Percentiles rank a stretch among this genome's conserved stretches.
These are phyloP conservation scores for Aspergillus fumigatus DNA, from an alignment of 2,329 filamentous ascomycete genomes.

Conservation along the genomic window DNA sequence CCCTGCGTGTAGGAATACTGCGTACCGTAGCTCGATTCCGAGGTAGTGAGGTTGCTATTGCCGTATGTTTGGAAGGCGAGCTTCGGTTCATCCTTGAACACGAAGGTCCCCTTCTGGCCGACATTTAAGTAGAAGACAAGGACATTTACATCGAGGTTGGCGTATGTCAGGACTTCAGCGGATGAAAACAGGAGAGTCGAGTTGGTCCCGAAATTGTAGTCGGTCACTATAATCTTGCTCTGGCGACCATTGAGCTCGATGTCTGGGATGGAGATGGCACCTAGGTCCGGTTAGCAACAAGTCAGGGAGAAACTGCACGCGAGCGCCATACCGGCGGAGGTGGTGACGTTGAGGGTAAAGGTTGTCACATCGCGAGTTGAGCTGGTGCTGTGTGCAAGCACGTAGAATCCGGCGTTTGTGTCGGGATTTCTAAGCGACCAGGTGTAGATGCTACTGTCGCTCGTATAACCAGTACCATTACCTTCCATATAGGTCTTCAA, in stretches of 20 bases:
- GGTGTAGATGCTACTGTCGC: slow-evolving; percentile 42
- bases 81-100: slow-evolving; percentile 38
- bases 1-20: slow-evolving; percentile 47
- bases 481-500: slow-evolving; percentile 52
- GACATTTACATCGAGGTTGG: slow-evolving; percentile 38
- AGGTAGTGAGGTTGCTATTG: slow-evolving; percentile 30
- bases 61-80: slow-evolving; percentile 42
- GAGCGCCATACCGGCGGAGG: slow-evolving; percentile 37
- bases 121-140: slow-evolving; percentile 48
- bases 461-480: slow-evolving; percentile 50
- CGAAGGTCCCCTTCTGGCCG: slow-evolving; percentile 49
- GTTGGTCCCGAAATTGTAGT: slow-evolving; percentile 45
- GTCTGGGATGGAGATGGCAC: slow-evolving; percentile 32
- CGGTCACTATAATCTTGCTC: slow-evolving; percentile 52
- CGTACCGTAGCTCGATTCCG: slow-evolving; percentile 23
- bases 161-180: slow-evolving; percentile 48
- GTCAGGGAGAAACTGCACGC: slow-evolving; percentile 25
- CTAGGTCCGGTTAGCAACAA: slow-evolving; percentile 3
- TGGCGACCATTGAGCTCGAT: slow-evolving; percentile 50
- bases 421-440: slow-evolving; percentile 52
- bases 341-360: slow-evolving; percentile 47
- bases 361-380: slow-evolving; percentile 42
- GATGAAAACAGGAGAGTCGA: slow-evolving; percentile 49
- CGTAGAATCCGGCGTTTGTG: slow-evolving; percentile 48
- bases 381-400: slow-evolving; percentile 46